A percentile compares a stretch with the other conserved stretches of the same genome.
Conservation (phyloP, 306 rosid species). For the Inga laurina region DNA sequence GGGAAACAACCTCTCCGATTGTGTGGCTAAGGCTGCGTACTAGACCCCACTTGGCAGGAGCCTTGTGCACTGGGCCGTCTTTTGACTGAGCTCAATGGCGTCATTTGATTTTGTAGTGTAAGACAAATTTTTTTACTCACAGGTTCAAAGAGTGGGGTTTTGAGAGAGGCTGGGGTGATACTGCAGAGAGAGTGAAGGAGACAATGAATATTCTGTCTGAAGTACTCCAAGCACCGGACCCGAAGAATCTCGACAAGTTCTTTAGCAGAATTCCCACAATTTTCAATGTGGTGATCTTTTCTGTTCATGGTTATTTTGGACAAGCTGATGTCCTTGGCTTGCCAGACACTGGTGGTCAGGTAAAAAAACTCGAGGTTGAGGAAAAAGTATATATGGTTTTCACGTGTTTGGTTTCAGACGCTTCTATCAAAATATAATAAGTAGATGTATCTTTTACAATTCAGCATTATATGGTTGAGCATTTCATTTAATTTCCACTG, state of each 20-base stretch:
- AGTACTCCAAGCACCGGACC: slow-evolving; percentile 90
- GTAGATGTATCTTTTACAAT: not conserved
- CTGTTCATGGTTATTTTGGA: slow-evolving; percentile 94
- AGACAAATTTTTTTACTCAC: not conserved
- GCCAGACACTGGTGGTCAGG: slow-evolving; percentile 99
- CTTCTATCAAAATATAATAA: not conserved
- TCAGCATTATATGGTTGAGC: not conserved
- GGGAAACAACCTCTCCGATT: no score
- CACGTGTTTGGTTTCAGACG: not conserved
- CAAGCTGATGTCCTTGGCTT: slow-evolving; percentile 92
- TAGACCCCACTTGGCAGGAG: no score
- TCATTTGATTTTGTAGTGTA: not conserved
- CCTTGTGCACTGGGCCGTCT: no score
- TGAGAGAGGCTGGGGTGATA: slow-evolving; percentile 96
- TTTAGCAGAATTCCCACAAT: slow-evolving; percentile 72
- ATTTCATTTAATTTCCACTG: not conserved
- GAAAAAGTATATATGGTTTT: not conserved
- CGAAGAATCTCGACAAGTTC: slow-evolving; percentile 59
- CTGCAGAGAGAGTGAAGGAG: slow-evolving; percentile 71
- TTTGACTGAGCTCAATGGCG: no score
- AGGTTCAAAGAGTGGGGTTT: slow-evolving; percentile 93
- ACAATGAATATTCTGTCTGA: slow-evolving; percentile 69
- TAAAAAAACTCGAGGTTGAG: slow-evolving; percentile 22
- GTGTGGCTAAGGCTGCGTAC: no score
- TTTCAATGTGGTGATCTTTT: slow-evolving; percentile 82